Evolutionary conservation across 2,329 filamentous ascomycete genomes (phyloP), one percentile per base, ranked within the genome.

Genomic region (Byssoonygena ceratinophila): DNA sequence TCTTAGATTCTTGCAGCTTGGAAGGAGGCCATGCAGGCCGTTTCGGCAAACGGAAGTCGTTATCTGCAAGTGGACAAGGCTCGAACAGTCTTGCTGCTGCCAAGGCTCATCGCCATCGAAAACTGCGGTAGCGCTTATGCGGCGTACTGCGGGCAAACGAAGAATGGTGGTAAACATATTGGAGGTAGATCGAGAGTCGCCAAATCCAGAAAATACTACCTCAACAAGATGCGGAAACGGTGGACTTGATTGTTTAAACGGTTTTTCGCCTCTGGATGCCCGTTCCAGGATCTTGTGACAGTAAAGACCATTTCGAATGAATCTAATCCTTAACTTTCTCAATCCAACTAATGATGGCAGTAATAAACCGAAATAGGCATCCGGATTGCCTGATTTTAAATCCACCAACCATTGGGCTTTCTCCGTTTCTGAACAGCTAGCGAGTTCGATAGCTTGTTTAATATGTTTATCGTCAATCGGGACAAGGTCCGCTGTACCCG

Each of bases 1-100:
- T 37, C 44, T 52, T 32, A 56, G 45, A 25, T 52, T 52, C 27
- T 46, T 54, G 48, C 52, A 54, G n/a, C 32, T 18, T 31, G 41
- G 29, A 29, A 56, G 37, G 29, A 52, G 22, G 1, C 31, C 37
- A 11, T 41, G 16, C 18, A 56, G 34, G n/a, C 54, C 54, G 31
- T 52, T 37, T 3, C 29, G 4, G 7, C 46, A 49, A 20, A 29
- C 36, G 20, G 22, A 16, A n/a, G n/a, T 39, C 1, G 46, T 51
- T 0, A 56, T 20, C 5, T 20, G 20, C 6, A 56, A 45, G 22
- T 48, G 9, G 4, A 37, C 16, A 4, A 52, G 29, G 29, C 14
- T 47, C 9, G 43, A 47, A 20, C 25, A 6, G 11, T 23, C 32
- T 23, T 41, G 41, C 23, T 18, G 16, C 23, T 6, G 11, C 41